Base-by-base conservation (phyloP, 1,284 basidiomycete species). In the Sanguinoderma infundibulare region DNA sequence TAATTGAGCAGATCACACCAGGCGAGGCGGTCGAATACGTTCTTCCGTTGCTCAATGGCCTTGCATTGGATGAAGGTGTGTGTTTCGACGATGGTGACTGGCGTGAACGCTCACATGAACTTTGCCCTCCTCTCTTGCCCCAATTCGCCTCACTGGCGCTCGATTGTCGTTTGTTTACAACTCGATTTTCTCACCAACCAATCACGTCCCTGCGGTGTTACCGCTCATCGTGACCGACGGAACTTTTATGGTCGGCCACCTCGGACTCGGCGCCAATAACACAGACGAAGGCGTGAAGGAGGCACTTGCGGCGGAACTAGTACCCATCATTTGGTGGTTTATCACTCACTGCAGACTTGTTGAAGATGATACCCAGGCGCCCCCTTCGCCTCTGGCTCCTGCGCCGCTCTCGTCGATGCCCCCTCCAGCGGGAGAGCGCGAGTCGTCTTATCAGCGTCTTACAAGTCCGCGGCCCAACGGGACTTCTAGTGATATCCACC, bases 21-120 rank as follows among this genome's bases (percentile, higher is more conserved):
- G 86, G 87, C 64, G 97, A 98, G 69, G 95, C 95, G 2, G 90
- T 96, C 69, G 94, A 96, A 75, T 99, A 98, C 74, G 94, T 99
- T 53, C 81, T 98, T 14, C 96, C 96, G 1, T 83, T 98, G 20
- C 85, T 99, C 61, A 92, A 88, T 56, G 87, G 87, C 26, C 87
- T 98, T 34, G 95, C 94, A 2, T 89, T 92, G 74, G 96, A 98
- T 72, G 87, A 93, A 74, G 92, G 92, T 92, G 67, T 52, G 80
- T 79, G n/a, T 65, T 28, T 65, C 57, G 58, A 56, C 52, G 40
- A 55, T 62, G 53, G 57, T 53, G 24, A 30, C 22, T 55, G 44
- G 53, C 50, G 39, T 39, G 30, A 36, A 36, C 28, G 53, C 62
- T 66, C 61, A 65, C 64, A 61, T 61, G 61, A 24, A 28, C 36